Percentiles rank a stretch among this genome's conserved stretches.
These are phyloP conservation scores for Cinchona pubescens DNA, from an alignment of 257 asterid species.

Conservation along the genomic window DNA sequence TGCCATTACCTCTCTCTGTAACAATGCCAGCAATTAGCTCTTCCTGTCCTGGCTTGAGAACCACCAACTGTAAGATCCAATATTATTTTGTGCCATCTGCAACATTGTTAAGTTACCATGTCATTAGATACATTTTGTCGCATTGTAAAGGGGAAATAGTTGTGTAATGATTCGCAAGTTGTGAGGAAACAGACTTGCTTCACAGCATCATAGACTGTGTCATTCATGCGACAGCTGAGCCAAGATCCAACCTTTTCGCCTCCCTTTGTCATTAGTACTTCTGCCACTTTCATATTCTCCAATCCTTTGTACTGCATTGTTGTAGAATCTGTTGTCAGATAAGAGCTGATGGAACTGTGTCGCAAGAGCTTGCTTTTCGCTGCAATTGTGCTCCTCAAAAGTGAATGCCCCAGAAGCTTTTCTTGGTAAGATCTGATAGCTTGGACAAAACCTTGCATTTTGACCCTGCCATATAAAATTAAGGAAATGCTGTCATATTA, in stretches of 20 bases:
- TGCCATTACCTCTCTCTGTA: constrained; percentile 66
- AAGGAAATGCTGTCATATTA: neutral
- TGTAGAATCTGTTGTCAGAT: constrained; percentile 24
- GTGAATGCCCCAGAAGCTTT: constrained; percentile 23
- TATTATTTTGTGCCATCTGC: constrained; percentile 76
- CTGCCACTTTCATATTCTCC: constrained; percentile 59
- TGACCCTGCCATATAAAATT: constrained; percentile 17
- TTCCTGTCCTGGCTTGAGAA: constrained; percentile 62
- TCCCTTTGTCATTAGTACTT: constrained; percentile 59
- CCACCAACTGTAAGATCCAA: constrained; percentile 85
- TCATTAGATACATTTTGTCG: constrained; percentile 10
- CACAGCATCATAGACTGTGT: constrained; percentile 62
- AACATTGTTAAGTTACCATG: neutral
- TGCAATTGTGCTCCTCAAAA: constrained; percentile 15
- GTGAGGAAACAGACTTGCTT: constrained; percentile 48
- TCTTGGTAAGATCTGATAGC: constrained; percentile 39
- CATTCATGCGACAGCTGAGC: constrained; percentile 60
- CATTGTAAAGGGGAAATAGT: neutral
- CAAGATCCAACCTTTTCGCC: constrained; percentile 57
- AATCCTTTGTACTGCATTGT: constrained; percentile 48
- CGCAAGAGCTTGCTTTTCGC: constrained; percentile 12
- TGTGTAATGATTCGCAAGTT: neutral
- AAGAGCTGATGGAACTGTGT: constrained; percentile 23
- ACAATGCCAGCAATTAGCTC: constrained; percentile 68
- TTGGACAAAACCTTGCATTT: constrained; percentile 51